Percentiles rank a stretch among this genome's conserved stretches.
Evolutionary conservation across 2,329 filamentous ascomycete species (phyloP).

Genomic region (Keithomyces neogunnii): DNA sequence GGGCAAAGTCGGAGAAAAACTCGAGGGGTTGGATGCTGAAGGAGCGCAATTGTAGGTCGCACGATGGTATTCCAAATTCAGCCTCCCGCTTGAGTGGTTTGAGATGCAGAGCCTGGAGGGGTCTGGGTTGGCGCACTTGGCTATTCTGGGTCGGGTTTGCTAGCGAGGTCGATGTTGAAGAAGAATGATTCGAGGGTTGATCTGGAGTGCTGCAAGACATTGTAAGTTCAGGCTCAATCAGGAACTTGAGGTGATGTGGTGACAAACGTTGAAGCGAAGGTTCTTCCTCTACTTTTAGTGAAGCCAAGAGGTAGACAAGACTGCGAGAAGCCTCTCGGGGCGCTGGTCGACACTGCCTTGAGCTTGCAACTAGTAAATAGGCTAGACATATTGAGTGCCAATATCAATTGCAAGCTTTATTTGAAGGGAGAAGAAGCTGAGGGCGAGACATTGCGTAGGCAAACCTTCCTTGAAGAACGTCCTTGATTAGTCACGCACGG

Average conservation of each 20-base stretch:
- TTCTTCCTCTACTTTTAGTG: background rate
- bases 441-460: no score
- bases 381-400: background rate
- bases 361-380: background rate
- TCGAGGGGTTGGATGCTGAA: conserved; percentile 86
- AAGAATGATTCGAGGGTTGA: background rate
- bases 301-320: background rate
- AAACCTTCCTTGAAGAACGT: no score
- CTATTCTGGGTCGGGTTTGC: background rate
- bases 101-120: conserved; percentile 79
- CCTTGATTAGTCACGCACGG: no score
- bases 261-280: background rate
- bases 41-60: conserved; percentile 87
- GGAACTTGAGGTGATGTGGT: background rate
- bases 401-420: background rate
- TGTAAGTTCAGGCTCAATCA: background rate
- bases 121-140: conserved; percentile 56
- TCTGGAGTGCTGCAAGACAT: background rate
- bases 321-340: no score
- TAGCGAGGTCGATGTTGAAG: background rate
- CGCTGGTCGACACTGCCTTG: background rate
- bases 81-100: conserved; percentile 70
- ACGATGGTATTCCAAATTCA: conserved; percentile 70
- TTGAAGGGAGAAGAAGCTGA: background rate
- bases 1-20: conserved; percentile 89